These are phyloP conservation scores for Astrothelium macrocarpum DNA, from an alignment of 495 filamentous ascomycete genomes.

Conservation along the genomic window DNA sequence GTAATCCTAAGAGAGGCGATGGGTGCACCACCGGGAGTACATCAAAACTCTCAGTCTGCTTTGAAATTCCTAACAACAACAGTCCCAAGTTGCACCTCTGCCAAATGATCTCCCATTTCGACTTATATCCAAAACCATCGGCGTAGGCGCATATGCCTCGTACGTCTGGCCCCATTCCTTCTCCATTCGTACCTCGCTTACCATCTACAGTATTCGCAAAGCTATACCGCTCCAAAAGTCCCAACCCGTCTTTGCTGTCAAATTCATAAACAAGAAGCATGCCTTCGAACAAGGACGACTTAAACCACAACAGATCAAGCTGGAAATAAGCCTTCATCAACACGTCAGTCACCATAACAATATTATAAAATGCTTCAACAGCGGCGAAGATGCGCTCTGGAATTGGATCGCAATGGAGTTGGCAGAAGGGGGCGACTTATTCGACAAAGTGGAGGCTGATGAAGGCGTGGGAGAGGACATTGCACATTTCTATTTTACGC, in stretches of 20 bases:
- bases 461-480: constrained; percentile 86
- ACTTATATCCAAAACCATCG: constrained; percentile 91
- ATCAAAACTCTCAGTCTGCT: background rate
- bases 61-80: constrained; percentile 20
- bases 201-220: constrained; percentile 74
- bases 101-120: constrained; percentile 83
- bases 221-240: constrained; percentile 60
- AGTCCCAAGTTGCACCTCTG: constrained; percentile 83
- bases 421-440: constrained; percentile 90
- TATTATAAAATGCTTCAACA: constrained; percentile 82
- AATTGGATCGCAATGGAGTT: constrained; percentile 98
- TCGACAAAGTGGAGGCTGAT: constrained; percentile 98
- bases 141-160: constrained; percentile 94
- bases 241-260: constrained; percentile 84
- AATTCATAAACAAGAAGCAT: constrained; percentile 96
- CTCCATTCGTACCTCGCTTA: constrained; percentile 8
- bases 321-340: constrained; percentile 82
- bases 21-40: constrained; percentile 17
- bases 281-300: constrained; percentile 82
- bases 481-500: constrained; percentile 90
- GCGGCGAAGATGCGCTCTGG: constrained; percentile 83
- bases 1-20: background rate
- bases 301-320: constrained; percentile 71
- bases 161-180: constrained; percentile 37
- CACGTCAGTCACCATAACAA: constrained; percentile 83